Percentiles rank a stretch among this genome's conserved stretches.
These are phyloP conservation scores for Leccinum variabile DNA, from an alignment of 1,284 basidiomycete genomes.

Conservation along the genomic window DNA sequence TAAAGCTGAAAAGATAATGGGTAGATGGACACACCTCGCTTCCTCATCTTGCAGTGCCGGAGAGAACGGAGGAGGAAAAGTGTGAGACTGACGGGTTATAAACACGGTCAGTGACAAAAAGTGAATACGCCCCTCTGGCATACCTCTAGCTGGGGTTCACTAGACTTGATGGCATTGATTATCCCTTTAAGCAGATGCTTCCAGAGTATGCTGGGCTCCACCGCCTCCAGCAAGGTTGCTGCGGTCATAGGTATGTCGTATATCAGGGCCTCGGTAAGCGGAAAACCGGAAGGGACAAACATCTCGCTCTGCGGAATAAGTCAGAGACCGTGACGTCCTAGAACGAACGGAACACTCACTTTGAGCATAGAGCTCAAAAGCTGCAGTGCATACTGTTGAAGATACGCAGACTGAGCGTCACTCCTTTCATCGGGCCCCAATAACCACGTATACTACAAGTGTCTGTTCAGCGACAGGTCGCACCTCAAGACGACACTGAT, in stretches of 20 bases:
- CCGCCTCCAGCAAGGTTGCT: constrained; percentile 89
- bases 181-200: constrained; percentile 65
- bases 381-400: constrained; percentile 67
- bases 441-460: constrained; percentile 94
- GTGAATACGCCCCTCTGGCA: constrained; percentile 4
- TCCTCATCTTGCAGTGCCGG: constrained; percentile 74
- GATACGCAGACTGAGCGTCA: constrained; percentile 70
- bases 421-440: constrained; percentile 79
- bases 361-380: constrained; percentile 69
- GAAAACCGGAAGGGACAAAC: constrained; percentile 42
- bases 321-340: constrained; percentile 28
- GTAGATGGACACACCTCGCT: constrained; percentile 76
- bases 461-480: constrained; percentile 90
- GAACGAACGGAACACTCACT: constrained; percentile 38
- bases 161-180: constrained; percentile 50
- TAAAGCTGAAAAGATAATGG: constrained; percentile 68
- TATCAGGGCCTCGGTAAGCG: constrained; percentile 76
- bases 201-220: constrained; percentile 90
- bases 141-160: constrained; percentile 50
- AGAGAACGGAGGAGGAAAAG: constrained; percentile 72
- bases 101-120: constrained; percentile 5
- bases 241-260: constrained; percentile 86
- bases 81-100: constrained; percentile 61
- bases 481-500: constrained; percentile 85
- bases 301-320: not conserved